These are phyloP conservation scores for Gossypium davidsonii DNA, from an alignment of 441 rosid species.

Conservation along the genomic window DNA sequence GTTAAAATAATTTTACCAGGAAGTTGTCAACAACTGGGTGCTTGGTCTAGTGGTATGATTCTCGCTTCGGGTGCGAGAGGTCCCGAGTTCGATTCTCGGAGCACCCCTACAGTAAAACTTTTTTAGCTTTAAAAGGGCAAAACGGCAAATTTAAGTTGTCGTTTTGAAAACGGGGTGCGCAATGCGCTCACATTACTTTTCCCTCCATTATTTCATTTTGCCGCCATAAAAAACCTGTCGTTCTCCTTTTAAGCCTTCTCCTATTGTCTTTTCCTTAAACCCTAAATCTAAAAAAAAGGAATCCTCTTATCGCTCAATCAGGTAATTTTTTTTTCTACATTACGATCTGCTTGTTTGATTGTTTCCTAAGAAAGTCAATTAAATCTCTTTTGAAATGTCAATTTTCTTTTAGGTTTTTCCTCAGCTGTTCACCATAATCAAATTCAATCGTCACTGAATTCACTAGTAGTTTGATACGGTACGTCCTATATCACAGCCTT, in stretches of 20 bases:
- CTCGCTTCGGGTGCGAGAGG: conserved; percentile 1
- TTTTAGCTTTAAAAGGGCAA: too few relatives aligned
- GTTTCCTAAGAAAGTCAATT: background rate
- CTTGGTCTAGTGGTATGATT: conserved; percentile 9
- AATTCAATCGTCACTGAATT: background rate
- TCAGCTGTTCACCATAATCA: background rate
- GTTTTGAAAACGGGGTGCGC: background rate
- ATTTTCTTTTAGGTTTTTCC: background rate
- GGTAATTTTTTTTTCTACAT: background rate
- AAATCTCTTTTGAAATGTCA: too few relatives aligned
- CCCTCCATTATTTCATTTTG: conserved; percentile 9
- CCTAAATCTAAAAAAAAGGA: background rate
- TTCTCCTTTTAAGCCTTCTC: background rate
- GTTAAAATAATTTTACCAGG: accelerated
- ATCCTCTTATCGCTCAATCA: background rate
- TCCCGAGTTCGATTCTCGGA: conserved; percentile 23
- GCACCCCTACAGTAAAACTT: accelerated
- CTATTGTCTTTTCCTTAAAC: background rate
- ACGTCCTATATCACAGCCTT: background rate
- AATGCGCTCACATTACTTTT: background rate
- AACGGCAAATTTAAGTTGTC: background rate
- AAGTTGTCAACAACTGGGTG: accelerated
- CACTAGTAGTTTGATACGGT: background rate
- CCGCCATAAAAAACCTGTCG: conserved; percentile 16
- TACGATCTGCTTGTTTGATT: background rate